Percentiles rank a stretch among this genome's conserved stretches.
Conservation (phyloP, 306 rosid genomes). For the peach (Prunus persica) region DNA sequence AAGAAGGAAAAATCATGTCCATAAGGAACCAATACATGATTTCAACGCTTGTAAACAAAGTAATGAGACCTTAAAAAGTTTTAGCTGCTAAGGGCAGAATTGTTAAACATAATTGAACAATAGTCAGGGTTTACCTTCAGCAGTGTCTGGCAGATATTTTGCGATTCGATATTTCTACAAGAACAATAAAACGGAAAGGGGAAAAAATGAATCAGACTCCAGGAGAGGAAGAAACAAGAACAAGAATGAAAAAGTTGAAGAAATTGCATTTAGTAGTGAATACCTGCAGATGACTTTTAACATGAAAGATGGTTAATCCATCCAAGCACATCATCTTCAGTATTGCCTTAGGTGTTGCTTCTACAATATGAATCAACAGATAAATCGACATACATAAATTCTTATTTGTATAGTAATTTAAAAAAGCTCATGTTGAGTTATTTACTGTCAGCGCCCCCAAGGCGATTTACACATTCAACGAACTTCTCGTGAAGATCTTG, state of each 20-base stretch:
- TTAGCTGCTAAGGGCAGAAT: no score
- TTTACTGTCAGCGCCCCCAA: conserved; percentile 87
- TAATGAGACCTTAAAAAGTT: neutral
- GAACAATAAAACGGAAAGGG: neutral
- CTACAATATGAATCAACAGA: conserved; percentile 32
- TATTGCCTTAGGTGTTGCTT: conserved; percentile 89
- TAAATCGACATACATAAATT: conserved; percentile 17
- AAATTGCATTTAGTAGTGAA: neutral
- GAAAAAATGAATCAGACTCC: neutral
- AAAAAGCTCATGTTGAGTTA: neutral
- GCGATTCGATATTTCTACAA: conserved; percentile 84
- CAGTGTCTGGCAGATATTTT: conserved; percentile 67
- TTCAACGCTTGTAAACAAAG: neutral
- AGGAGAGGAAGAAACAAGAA: neutral
- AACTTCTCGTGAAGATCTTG: conserved; percentile 93
- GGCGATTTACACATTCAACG: conserved; percentile 73
- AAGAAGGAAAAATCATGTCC: neutral
- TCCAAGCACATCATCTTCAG: conserved; percentile 73
- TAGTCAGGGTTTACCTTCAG: conserved; percentile 48
- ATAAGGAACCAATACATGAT: neutral
- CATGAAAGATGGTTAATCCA: conserved; percentile 80
- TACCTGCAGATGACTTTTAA: conserved; percentile 89
- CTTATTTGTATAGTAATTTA: neutral
- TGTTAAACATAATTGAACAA: conserved; percentile 1
- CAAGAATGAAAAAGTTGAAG: neutral